phyloP scores from a whole-genome alignment of 257 asterid species.

The Lithospermum erythrorhizon region DNA sequence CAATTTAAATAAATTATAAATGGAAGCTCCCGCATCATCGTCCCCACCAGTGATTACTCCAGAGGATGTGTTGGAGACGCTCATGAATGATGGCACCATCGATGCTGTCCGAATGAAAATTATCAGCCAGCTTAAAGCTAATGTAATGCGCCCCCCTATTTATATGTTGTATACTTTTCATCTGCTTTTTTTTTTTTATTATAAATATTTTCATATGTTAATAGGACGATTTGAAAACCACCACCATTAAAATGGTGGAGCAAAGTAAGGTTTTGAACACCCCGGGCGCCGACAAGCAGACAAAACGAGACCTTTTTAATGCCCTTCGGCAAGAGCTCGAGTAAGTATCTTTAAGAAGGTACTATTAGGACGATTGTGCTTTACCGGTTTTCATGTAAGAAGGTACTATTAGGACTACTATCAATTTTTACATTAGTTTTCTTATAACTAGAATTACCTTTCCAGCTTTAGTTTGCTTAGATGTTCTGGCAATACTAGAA shows the following conservation, averaged over 20 bases:
- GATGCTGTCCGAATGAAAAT: conserved; percentile 81
- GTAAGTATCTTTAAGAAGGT: conserved; percentile 24
- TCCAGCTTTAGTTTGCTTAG: too few species aligned
- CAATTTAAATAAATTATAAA: too few species aligned
- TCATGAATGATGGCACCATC: conserved; percentile 92
- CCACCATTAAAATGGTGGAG: conserved; percentile 89
- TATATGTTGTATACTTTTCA: background rate
- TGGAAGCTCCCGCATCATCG: conserved; percentile 5
- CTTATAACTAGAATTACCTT: too few species aligned
- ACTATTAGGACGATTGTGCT: background rate
- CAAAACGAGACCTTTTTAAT: conserved; percentile 90
- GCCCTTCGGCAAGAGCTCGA: conserved; percentile 89
- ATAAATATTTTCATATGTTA: background rate
- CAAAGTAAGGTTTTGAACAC: conserved; percentile 92
- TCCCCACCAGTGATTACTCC: conserved; percentile 53
- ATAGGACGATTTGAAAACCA: conserved; percentile 85
- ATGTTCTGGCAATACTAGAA: too few species aligned
- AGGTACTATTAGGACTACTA: background rate
- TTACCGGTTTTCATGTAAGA: background rate
- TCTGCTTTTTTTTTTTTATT: background rate
- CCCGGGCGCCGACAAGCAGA: conserved; percentile 91
- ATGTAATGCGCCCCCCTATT: conserved; percentile 25
- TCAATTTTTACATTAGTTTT: too few species aligned
- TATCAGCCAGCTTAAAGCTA: conserved; percentile 84
- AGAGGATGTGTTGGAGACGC: conserved; percentile 78